phyloP scores from a whole-genome alignment of 176 grass and related monocot genomes.

The Carex pumila region DNA sequence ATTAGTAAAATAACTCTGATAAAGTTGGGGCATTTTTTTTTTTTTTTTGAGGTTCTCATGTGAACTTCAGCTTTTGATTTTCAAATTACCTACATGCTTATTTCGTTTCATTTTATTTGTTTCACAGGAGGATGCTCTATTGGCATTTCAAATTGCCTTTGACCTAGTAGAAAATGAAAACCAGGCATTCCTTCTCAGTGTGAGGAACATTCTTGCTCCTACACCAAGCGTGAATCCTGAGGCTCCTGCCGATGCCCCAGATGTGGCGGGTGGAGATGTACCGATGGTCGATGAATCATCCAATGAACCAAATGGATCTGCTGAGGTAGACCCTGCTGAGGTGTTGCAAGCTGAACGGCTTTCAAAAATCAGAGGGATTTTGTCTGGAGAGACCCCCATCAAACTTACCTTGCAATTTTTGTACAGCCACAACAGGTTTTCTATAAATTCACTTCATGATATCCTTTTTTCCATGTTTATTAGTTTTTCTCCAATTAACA shows the following conservation, averaged over 20 bases:
- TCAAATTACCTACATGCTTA: background rate
- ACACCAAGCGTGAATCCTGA: slow-evolving; percentile 35
- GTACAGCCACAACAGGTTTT: slow-evolving; percentile 92
- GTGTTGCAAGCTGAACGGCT: slow-evolving; percentile 53
- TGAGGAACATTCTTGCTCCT: slow-evolving; percentile 49
- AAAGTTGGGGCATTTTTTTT: background rate
- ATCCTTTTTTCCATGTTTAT: background rate
- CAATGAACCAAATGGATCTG: slow-evolving; percentile 45
- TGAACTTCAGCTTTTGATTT: background rate
- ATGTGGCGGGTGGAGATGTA: slow-evolving; percentile 61
- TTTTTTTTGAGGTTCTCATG: background rate
- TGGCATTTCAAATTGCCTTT: slow-evolving; percentile 96
- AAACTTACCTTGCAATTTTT: slow-evolving; percentile 94
- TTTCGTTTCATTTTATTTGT: slow-evolving; percentile 15
- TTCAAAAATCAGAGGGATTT: slow-evolving; percentile 86
- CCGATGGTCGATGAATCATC: slow-evolving; percentile 61
- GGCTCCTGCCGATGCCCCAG: slow-evolving; percentile 20
- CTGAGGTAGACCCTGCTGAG: slow-evolving; percentile 60
- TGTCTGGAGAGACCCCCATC: slow-evolving; percentile 92
- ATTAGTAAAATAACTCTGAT: background rate
- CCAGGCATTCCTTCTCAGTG: slow-evolving; percentile 85
- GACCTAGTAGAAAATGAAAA: slow-evolving; percentile 98
- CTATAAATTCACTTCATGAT: background rate
- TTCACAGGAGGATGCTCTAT: slow-evolving; percentile 83
- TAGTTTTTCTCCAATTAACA: background rate